Evolutionary conservation across 441 rosid species (phyloP).

Genomic region (Flueggea neowawraea): DNA sequence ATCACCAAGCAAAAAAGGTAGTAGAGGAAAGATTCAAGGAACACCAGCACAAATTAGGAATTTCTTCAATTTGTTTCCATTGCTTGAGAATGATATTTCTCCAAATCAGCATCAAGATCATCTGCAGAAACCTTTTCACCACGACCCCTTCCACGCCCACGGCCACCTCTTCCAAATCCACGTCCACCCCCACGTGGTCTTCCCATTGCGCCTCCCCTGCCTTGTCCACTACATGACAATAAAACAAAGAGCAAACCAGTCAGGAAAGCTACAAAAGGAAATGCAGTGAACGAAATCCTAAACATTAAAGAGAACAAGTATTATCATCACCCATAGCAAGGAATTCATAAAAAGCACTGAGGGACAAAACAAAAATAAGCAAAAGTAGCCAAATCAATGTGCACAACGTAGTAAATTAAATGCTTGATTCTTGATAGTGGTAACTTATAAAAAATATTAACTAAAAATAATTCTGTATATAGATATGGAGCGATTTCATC

Average conservation of each 20-base stretch:
- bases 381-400: too few relatives aligned
- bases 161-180: conserved; percentile 55
- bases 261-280: background rate
- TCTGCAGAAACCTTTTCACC: conserved; percentile 86
- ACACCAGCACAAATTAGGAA: conserved; percentile 17
- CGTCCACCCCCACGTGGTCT: conserved; percentile 52
- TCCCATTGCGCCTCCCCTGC: conserved; percentile 52
- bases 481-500: too few relatives aligned
- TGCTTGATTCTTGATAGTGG: too few relatives aligned
- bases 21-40: conserved; percentile 18
- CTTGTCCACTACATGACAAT: conserved; percentile 34
- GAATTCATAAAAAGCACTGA: too few relatives aligned
- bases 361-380: too few relatives aligned
- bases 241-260: background rate
- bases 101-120: conserved; percentile 95
- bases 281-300: background rate
- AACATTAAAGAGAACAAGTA: background rate
- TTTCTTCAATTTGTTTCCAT: conserved; percentile 68
- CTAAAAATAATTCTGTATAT: too few relatives aligned
- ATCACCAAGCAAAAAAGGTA: conserved; percentile 29
- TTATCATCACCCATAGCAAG: too few relatives aligned
- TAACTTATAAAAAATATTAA: too few relatives aligned
- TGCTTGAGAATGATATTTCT: conserved; percentile 67
- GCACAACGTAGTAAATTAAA: too few relatives aligned
- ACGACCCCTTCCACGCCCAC: conserved; percentile 69